phyloP scores from a whole-genome alignment of 352 stramenopile species.

The Globisporangium nunn region DNA sequence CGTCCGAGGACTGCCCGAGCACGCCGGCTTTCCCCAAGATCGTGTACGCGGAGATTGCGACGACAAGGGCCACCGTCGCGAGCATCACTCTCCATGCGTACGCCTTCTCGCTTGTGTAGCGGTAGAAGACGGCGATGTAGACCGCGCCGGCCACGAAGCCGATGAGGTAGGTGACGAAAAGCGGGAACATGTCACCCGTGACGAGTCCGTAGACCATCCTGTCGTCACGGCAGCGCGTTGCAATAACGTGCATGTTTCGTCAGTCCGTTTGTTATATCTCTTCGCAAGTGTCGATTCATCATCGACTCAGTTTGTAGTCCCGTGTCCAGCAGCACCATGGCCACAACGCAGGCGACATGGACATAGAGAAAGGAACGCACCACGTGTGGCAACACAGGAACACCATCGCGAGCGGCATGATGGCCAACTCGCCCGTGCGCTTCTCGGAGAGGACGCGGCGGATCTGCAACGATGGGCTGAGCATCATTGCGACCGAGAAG shows the following conservation, averaged over 20 bases:
- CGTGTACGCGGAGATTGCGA: conserved; percentile 2
- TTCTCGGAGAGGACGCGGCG: not conserved
- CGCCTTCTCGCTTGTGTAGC: conserved; percentile 7
- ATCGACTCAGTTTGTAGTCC: too few species aligned
- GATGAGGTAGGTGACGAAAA: conserved; percentile 26
- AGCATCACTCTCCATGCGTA: conserved; percentile 5
- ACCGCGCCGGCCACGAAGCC: conserved; percentile 16
- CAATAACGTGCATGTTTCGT: too few species aligned
- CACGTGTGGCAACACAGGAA: conserved; percentile 12
- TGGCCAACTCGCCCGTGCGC: conserved; percentile 12
- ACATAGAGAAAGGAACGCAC: conserved; percentile 5
- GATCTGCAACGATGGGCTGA: conserved; percentile 17
- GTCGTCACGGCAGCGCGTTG: not conserved
- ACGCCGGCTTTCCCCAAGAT: conserved; percentile 9
- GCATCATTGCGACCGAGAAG: conserved; percentile 23
- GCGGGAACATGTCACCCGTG: conserved; percentile 19
- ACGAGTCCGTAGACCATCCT: conserved; percentile 9
- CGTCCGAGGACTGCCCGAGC: conserved; percentile 6
- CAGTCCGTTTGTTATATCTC: too few species aligned
- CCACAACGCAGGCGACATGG: too few species aligned
- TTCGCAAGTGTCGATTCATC: too few species aligned
- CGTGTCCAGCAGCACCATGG: too few species aligned
- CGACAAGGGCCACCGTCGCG: not conserved
- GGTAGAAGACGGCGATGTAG: conserved; percentile 22
- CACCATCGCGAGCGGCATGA: conserved; percentile 10